A percentile compares a stretch with the other conserved stretches of the same genome.
These are phyloP conservation scores for Fusarium sp. DNA, from an alignment of 2,329 filamentous ascomycete species.

Conservation along the genomic window DNA sequence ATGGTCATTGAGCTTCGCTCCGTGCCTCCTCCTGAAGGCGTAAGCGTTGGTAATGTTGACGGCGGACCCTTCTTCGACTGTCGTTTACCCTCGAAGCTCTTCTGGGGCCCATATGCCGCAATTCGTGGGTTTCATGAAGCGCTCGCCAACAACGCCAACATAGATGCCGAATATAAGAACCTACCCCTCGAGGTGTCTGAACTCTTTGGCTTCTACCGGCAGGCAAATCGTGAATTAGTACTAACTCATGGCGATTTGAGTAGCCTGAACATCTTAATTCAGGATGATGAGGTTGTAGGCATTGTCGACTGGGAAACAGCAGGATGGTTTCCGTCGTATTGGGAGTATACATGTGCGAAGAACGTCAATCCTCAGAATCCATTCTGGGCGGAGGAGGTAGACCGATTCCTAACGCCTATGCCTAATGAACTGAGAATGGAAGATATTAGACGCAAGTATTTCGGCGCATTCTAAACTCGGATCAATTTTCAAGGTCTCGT, in stretches of 20 bases:
- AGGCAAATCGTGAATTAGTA: rapidly evolving
- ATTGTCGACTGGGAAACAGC: constrained; percentile 1
- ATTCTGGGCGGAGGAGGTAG: neutral
- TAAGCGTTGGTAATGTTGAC: constrained; percentile 39
- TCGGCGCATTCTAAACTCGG: neutral
- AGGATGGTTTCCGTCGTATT: neutral
- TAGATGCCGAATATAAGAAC: too few relatives aligned
- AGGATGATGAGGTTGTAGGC: neutral
- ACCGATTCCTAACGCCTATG: neutral
- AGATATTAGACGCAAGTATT: neutral
- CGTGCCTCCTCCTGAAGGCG: constrained; percentile 24
- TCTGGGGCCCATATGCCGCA: constrained; percentile 46
- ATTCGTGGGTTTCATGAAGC: constrained; percentile 47
- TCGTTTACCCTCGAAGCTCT: constrained; percentile 22
- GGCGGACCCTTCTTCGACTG: constrained; percentile 44
- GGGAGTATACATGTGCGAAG: constrained; percentile 5
- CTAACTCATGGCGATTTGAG: neutral
- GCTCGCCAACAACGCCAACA: too few relatives aligned
- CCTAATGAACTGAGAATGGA: neutral
- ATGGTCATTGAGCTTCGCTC: constrained; percentile 42
- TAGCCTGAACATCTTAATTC: neutral
- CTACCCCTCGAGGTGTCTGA: too few relatives aligned
- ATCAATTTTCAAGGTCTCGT: too few relatives aligned
- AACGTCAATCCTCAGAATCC: neutral
- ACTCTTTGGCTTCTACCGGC: too few relatives aligned